A percentile compares a stretch with the other conserved stretches of the same genome.
Conservation (phyloP, 768 basidiomycete species). For the Pisolithus sp. region DNA sequence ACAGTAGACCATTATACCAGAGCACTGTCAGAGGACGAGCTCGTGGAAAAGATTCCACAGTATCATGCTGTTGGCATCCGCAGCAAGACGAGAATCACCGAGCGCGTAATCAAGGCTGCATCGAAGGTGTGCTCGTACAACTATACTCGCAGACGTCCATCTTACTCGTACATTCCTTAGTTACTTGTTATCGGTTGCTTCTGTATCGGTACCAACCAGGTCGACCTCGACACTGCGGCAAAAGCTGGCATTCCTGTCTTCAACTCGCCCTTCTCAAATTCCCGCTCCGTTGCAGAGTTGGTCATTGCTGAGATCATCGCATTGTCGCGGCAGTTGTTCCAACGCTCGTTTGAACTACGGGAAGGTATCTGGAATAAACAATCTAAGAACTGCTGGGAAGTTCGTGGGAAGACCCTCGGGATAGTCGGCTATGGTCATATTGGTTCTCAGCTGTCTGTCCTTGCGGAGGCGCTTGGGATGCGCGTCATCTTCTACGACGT, state of each 20-base stretch:
- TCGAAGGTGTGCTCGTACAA: slow-evolving; percentile 52
- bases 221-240: slow-evolving; percentile 79
- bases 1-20: slow-evolving; percentile 84
- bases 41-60: slow-evolving; percentile 69
- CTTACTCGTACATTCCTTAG: slow-evolving; percentile 33
- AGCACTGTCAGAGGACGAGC: slow-evolving; percentile 90
- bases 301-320: slow-evolving; percentile 92
- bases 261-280: slow-evolving; percentile 99
- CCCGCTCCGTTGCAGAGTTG: slow-evolving; percentile 96
- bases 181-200: slow-evolving; percentile 96
- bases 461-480: slow-evolving; percentile 94
- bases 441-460: slow-evolving; percentile 92
- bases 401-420: slow-evolving; percentile 95
- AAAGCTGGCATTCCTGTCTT: slow-evolving; percentile 93
- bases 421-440: slow-evolving; percentile 99
- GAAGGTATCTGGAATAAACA: slow-evolving; percentile 97
- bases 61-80: slow-evolving; percentile 97
- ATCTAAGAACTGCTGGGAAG: slow-evolving; percentile 96
- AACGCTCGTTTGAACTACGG: slow-evolving; percentile 83
- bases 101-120: slow-evolving; percentile 80
- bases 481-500: slow-evolving; percentile 94
- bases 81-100: slow-evolving; percentile 95
- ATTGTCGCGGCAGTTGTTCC: slow-evolving; percentile 88
- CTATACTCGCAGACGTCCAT: background rate
- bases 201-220: slow-evolving; percentile 99